phyloP scores from a whole-genome alignment of 352 stramenopile species.

The Pythium dissimile region DNA sequence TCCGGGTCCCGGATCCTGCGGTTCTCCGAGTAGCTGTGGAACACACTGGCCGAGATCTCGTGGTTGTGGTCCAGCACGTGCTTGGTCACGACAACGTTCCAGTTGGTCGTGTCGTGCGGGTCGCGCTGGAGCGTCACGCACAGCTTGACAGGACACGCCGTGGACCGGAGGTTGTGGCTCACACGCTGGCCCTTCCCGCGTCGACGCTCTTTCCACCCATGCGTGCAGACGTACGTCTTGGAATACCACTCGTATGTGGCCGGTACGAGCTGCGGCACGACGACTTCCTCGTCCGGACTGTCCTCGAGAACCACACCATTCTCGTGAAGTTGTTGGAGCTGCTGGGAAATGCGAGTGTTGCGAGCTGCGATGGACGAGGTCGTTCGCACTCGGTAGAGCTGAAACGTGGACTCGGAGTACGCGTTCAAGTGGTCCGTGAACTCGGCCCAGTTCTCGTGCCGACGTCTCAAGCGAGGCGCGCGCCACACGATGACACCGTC shows the following conservation, averaged over 20 bases:
- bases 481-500: conserved; percentile 40
- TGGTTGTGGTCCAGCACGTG: conserved; percentile 74
- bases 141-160: conserved; percentile 59
- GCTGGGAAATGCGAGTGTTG: conserved; percentile 56
- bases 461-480: conserved; percentile 40
- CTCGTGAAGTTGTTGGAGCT: conserved; percentile 19
- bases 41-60: conserved; percentile 49
- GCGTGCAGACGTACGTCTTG: conserved; percentile 78
- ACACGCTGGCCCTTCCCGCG: conserved; percentile 65
- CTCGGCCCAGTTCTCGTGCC: conserved; percentile 47
- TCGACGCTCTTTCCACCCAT: conserved; percentile 72
- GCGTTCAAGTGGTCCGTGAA: conserved; percentile 58
- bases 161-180: conserved; percentile 65
- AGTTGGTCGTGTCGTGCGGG: conserved; percentile 26
- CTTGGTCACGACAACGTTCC: conserved; percentile 71
- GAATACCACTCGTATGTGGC: conserved; percentile 70
- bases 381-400: conserved; percentile 72
- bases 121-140: conserved; percentile 65
- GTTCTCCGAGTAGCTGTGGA: conserved; percentile 68
- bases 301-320: not conserved
- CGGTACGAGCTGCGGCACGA: conserved; percentile 37
- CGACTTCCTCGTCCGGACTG: not conserved
- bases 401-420: conserved; percentile 59
- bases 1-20: conserved; percentile 59
- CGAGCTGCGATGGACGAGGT: conserved; percentile 66